Evolutionary conservation across 192 early-diverging fungal species (phyloP).

Genomic region (Umbelopsis ramanniana): DNA sequence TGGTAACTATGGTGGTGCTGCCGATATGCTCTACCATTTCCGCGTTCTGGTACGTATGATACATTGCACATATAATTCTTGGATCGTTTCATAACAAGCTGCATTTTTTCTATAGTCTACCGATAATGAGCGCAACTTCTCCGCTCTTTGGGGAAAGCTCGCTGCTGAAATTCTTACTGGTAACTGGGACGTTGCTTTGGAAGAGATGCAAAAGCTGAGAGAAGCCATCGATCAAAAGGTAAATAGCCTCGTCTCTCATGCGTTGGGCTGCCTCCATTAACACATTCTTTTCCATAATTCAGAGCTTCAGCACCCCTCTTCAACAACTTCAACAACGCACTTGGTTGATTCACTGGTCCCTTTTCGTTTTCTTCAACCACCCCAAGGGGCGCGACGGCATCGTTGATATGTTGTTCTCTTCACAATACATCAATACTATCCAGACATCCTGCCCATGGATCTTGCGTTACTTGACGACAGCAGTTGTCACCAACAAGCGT

Average conservation of each 20-base stretch:
- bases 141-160: conserved; percentile 96
- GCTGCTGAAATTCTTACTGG: conserved; percentile 91
- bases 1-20: conserved; percentile 89
- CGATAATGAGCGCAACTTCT: conserved; percentile 81
- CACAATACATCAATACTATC: conserved; percentile 96
- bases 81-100: neutral
- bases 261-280: neutral
- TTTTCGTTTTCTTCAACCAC: conserved; percentile 99
- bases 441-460: conserved; percentile 97
- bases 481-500: conserved; percentile 90
- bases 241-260: neutral
- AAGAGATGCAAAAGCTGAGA: conserved; percentile 86
- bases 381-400: conserved; percentile 94
- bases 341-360: conserved; percentile 96
- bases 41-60: conserved; percentile 78
- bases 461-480: conserved; percentile 91
- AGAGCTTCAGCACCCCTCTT: conserved; percentile 75
- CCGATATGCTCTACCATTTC: conserved; percentile 95
- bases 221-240: conserved; percentile 88
- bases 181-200: conserved; percentile 93
- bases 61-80: neutral
- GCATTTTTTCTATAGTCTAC: conserved; percentile 65
- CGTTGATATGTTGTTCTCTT: conserved; percentile 90
- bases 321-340: conserved; percentile 92
- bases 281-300: neutral